Conservation (phyloP, 495 filamentous ascomycete genomes). For the Lasiosphaeria miniovina region DNA sequence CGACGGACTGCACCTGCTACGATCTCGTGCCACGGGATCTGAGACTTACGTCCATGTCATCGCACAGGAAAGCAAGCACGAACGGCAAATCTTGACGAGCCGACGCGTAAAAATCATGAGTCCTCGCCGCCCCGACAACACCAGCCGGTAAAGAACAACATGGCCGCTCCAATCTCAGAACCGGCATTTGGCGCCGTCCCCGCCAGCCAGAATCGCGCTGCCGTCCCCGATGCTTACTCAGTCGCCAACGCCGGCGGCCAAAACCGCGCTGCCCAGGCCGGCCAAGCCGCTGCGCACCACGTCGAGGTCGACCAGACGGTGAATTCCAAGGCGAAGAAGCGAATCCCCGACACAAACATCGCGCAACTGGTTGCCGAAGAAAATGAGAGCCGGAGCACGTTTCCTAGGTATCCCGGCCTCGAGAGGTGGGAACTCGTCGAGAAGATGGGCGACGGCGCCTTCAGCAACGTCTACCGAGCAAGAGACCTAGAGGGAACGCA, state of each 20-base stretch:
- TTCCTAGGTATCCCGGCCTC: slow-evolving; percentile 87
- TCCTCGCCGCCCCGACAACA: slow-evolving; percentile 53
- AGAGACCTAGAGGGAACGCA: slow-evolving; percentile 64
- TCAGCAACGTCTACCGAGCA: slow-evolving; percentile 97
- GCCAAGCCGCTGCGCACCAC: slow-evolving; percentile 55
- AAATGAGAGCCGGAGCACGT: slow-evolving; percentile 73
- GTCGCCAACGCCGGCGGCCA: slow-evolving; percentile 55
- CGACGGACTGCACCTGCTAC: neutral
- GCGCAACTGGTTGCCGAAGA: slow-evolving; percentile 89
- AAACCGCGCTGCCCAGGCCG: slow-evolving; percentile 64
- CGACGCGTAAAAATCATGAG: slow-evolving; percentile 47
- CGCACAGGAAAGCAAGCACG: slow-evolving; percentile 77
- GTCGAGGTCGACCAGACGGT: slow-evolving; percentile 35
- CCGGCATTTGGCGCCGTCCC: slow-evolving; percentile 20
- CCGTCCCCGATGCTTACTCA: slow-evolving; percentile 50
- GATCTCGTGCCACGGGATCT: slow-evolving; percentile 2
- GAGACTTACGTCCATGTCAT: slow-evolving; percentile 30
- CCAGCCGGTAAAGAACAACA: slow-evolving; percentile 33
- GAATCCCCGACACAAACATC: slow-evolving; percentile 62
- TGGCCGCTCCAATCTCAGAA: slow-evolving; percentile 24
- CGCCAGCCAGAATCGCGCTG: slow-evolving; percentile 11
- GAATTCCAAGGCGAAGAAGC: slow-evolving; percentile 43
- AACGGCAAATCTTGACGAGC: slow-evolving; percentile 57
- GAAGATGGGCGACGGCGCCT: slow-evolving; percentile 99
- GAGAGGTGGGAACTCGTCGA: slow-evolving; percentile 87